These are phyloP conservation scores for Apium graveolens DNA, from an alignment of 129 eudicot genomes.

Conservation along the genomic window DNA sequence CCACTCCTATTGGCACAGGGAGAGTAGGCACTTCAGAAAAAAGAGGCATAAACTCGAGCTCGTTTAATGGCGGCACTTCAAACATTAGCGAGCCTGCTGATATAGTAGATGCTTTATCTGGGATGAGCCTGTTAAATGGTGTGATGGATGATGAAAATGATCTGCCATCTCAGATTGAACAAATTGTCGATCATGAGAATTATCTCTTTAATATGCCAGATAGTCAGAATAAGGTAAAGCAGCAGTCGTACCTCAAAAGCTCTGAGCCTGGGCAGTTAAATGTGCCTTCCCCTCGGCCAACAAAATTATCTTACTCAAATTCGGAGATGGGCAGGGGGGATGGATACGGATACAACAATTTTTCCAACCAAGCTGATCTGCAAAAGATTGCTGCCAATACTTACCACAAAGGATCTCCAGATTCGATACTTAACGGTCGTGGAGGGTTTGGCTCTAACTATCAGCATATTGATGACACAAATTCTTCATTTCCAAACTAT, in stretches of 20 bases:
- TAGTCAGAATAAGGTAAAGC: slow-evolving; percentile 36
- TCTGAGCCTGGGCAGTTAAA: slow-evolving; percentile 29
- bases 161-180: slow-evolving; percentile 37
- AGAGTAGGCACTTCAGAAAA: slow-evolving; percentile 50
- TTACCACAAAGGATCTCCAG: slow-evolving; percentile 46
- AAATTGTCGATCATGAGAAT: slow-evolving; percentile 41
- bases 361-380: slow-evolving; percentile 19
- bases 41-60: slow-evolving; percentile 36
- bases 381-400: slow-evolving; percentile 35
- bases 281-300: slow-evolving; percentile 30
- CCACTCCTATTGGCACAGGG: slow-evolving; percentile 80
- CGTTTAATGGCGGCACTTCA: slow-evolving; percentile 45
- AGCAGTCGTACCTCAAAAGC: slow-evolving; percentile 33
- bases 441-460: slow-evolving; percentile 54
- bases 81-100: slow-evolving; percentile 49
- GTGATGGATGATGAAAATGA: slow-evolving; percentile 33
- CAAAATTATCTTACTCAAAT: slow-evolving; percentile 19
- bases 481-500: slow-evolving; percentile 51
- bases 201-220: slow-evolving; percentile 45
- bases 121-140: slow-evolving; percentile 62
- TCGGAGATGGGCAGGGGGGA: slow-evolving; percentile 24
- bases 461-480: slow-evolving; percentile 56
- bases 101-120: slow-evolving; percentile 64
- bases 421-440: slow-evolving; percentile 28
- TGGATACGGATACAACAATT: slow-evolving; percentile 19